Conservation (phyloP, 179 eudicot genomes). For the Amaranthus tricolor region DNA sequence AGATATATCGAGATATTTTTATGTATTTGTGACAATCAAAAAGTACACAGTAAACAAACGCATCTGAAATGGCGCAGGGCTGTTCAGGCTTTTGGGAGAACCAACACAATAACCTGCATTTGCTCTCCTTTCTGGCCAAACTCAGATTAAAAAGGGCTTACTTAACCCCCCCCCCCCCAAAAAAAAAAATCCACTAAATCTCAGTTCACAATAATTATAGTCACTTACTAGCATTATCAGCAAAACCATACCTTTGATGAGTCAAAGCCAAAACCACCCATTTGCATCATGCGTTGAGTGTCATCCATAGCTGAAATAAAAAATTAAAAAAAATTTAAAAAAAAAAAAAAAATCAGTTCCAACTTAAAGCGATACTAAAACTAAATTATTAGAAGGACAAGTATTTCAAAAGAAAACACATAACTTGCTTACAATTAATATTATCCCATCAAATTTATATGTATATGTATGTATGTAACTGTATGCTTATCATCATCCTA, state of each 20-base stretch:
- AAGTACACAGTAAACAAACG: no score
- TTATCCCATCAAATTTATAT: no score
- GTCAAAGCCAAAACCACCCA: conserved; percentile 95
- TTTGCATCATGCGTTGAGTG: conserved; percentile 97
- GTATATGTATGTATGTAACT: no score
- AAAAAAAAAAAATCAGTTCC: conserved; percentile 20
- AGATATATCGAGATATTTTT: no score
- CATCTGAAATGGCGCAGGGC: background rate
- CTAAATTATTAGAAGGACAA: background rate
- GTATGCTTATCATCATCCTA: no score
- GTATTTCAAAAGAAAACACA: background rate
- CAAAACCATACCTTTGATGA: conserved; percentile 59
- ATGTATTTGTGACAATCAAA: no score
- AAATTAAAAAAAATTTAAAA: no score
- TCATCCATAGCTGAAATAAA: conserved; percentile 76
- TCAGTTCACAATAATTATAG: conserved; percentile 1
- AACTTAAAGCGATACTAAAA: background rate
- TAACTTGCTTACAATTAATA: background rate
- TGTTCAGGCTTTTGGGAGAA: background rate
- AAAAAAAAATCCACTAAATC: background rate
- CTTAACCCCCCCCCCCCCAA: no score
- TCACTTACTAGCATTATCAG: background rate
- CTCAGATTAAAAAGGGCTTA: background rate
- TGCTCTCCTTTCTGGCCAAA: background rate
- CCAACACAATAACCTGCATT: no score